phyloP scores from a whole-genome alignment of 1,139 yeast species.

The Zygosaccharomyces sapae region DNA sequence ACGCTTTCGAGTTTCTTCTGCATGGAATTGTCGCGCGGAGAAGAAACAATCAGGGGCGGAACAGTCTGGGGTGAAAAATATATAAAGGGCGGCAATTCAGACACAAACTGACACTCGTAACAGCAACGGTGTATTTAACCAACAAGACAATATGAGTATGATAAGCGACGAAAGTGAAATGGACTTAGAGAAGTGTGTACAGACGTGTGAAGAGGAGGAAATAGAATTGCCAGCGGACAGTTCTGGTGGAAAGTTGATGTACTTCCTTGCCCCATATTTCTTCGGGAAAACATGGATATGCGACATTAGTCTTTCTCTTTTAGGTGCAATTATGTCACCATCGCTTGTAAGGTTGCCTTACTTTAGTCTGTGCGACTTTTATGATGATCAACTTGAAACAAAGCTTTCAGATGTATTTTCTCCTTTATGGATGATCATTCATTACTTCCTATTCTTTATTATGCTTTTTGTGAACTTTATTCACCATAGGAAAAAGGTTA shows the following conservation, averaged over 20 bases:
- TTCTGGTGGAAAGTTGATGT: neutral
- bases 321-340: too few species aligned
- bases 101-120: neutral
- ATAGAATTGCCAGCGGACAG: neutral
- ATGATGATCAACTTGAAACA: too few species aligned
- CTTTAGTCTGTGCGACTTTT: too few species aligned
- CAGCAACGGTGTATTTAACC: neutral
- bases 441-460: too few species aligned
- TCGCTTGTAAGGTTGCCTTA: too few species aligned
- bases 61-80: neutral
- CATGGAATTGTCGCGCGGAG: neutral
- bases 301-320: too few species aligned
- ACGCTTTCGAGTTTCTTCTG: neutral
- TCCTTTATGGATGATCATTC: too few species aligned
- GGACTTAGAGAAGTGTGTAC: constrained; percentile 1
- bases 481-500: too few species aligned
- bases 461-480: too few species aligned
- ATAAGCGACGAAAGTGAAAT: neutral
- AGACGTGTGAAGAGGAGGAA: neutral
- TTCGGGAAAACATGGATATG: too few species aligned
- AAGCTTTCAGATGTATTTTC: too few species aligned
- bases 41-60: neutral
- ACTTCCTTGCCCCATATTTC: neutral
- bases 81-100: neutral
- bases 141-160: neutral